These are phyloP conservation scores for Dactylellina leptospora DNA, from an alignment of 2,329 filamentous ascomycete species.

Conservation along the genomic window DNA sequence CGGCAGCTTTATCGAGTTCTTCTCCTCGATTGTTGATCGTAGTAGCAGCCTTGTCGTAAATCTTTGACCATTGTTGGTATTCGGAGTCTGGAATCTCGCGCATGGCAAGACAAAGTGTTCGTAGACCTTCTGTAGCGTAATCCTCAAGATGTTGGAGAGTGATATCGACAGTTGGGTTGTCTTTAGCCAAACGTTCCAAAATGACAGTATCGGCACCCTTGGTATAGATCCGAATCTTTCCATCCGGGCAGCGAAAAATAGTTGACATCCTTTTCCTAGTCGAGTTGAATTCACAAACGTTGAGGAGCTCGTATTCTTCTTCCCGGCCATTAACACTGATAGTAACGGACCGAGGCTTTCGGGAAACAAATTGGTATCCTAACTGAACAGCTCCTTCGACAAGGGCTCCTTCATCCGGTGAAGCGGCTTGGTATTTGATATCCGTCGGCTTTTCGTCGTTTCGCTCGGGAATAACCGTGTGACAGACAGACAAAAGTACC, in stretches of 20 bases:
- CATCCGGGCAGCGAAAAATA: conserved; percentile 94
- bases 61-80: conserved; percentile 82
- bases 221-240: conserved; percentile 90
- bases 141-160: conserved; percentile 97
- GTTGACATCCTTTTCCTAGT: conserved; percentile 97
- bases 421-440: conserved; percentile 98
- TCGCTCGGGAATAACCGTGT: conserved; percentile 95
- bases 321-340: conserved; percentile 78
- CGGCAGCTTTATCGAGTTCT: conserved; percentile 94
- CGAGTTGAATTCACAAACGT: conserved; percentile 99
- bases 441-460: conserved; percentile 77
- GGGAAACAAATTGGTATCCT: conserved; percentile 88
- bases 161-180: conserved; percentile 85
- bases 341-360: conserved; percentile 87
- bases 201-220: conserved; percentile 99
- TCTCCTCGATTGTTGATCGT: conserved; percentile 94
- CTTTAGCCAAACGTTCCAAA: conserved; percentile 78
- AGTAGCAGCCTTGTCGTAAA: conserved; percentile 87
- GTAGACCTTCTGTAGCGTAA: conserved; percentile 93
- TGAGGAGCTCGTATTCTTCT: conserved; percentile 86
- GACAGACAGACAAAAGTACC: conserved; percentile 84
- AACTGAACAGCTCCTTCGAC: conserved; percentile 87
- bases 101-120: conserved; percentile 93
- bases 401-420: conserved; percentile 94
- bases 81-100: conserved; percentile 90